Conservation (phyloP, 2,329 filamentous ascomycete genomes). For the Ophiostoma piceae region DNA sequence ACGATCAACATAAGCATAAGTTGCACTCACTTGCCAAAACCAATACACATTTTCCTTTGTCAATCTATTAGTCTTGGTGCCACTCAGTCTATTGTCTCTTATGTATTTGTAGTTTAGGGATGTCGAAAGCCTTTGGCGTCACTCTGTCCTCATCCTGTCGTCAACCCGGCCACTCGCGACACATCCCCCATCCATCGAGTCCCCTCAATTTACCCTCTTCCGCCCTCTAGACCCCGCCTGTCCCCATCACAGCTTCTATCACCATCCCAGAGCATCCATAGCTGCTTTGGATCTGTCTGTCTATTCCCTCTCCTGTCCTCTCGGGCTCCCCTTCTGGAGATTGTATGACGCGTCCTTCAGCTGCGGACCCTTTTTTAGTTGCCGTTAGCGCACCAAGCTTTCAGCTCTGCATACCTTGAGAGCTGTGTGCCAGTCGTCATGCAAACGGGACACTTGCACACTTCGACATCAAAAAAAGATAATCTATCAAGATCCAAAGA, state of each 20-base stretch:
- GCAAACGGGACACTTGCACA: neutral
- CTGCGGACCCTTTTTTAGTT: conserved; percentile 10
- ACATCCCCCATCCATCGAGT: neutral
- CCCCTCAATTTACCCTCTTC: neutral
- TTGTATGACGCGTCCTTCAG: conserved; percentile 12
- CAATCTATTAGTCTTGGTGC: neutral
- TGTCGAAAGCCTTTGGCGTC: neutral
- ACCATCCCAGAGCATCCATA: neutral
- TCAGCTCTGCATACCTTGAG: neutral
- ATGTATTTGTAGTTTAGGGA: neutral
- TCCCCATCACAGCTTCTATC: neutral
- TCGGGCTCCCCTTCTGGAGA: conserved; percentile 1
- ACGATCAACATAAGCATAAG: no score
- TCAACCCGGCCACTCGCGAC: neutral
- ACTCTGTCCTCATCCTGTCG: neutral
- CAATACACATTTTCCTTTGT: no score
- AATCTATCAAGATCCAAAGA: neutral
- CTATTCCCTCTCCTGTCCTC: neutral
- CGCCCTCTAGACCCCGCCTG: neutral
- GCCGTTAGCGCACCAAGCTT: neutral
- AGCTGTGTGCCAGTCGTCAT: neutral
- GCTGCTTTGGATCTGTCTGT: neutral
- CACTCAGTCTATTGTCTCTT: no score
- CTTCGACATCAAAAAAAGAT: neutral
- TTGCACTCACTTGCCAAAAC: neutral